Base-by-base conservation (phyloP, 306 rosid species). In the Sophora flavescens region DNA sequence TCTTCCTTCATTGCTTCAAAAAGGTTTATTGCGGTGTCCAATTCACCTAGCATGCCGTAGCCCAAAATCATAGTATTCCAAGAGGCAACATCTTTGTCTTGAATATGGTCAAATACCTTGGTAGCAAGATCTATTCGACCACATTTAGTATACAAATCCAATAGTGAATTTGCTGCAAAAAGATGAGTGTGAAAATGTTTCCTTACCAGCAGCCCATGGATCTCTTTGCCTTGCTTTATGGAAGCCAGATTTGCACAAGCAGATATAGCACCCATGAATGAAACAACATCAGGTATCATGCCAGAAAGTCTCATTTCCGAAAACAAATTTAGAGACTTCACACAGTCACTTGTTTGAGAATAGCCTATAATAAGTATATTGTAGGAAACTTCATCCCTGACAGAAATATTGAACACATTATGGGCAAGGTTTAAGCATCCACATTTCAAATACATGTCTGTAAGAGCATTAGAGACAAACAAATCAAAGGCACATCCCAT, bases 11-110 rank as follows among this genome's bases (percentile, higher is more conserved):
- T 91, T 75, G 83, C 87, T 70, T 91, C 98, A 74, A 93, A 93
- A 33, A 78, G 86, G 78, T 68, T 62, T 36, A 93, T 83, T 72
- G 98, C 93, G 74, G 79, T 87, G 51, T 85, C 88, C 63, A 89
- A 53, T 74, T 91, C 94, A 56, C 98, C 98, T 15, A 84, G 78
- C 96, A 91, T 91, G 81, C 96, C 98, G 42, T 86, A 87, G 11
- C 97, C 98, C 73, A 91, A 87, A 82, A 93, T 93, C 97, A 93
- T 93, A 15, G 96, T 90, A 89, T 93, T 93, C 98, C 98, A 93
- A 32, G 98, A 91, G 32, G 93, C 92, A 44, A 81, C 91, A 74
- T 94, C 95, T 82, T 84, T 91, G 79, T 63, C 56, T 60, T 84
- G 74, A 48, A 94, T 90, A 70, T 28, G 78, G 35, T 88, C 81